These are phyloP conservation scores for Ophiostoma novo-ulmi DNA, from an alignment of 2,329 filamentous ascomycete genomes.

Conservation along the genomic window DNA sequence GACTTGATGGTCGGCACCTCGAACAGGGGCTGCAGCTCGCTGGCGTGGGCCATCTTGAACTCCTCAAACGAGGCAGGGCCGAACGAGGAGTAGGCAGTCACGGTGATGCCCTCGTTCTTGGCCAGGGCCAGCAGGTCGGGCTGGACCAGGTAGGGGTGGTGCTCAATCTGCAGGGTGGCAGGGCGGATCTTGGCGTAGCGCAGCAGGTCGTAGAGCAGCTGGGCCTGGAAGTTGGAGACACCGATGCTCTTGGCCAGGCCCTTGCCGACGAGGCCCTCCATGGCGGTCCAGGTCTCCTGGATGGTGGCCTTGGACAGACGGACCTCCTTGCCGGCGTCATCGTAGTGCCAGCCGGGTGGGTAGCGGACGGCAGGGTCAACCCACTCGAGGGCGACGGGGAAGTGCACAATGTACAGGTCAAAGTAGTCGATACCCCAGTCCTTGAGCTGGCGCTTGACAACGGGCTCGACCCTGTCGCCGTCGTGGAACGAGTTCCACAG, in stretches of 20 bases:
- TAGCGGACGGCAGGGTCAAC: constrained; percentile 74
- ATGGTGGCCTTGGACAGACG: constrained; percentile 63
- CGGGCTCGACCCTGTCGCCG: constrained; percentile 67
- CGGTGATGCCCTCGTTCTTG: constrained; percentile 62
- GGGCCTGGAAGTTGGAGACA: constrained; percentile 75
- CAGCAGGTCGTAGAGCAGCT: constrained; percentile 72
- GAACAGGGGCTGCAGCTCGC: constrained; percentile 57
- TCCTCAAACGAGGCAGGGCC: constrained; percentile 75
- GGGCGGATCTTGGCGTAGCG: constrained; percentile 70
- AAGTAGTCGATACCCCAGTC: constrained; percentile 88
- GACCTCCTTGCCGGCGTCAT: constrained; percentile 53
- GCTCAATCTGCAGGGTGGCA: constrained; percentile 75
- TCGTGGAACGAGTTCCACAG: constrained; percentile 93
- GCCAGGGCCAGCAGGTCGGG: constrained; percentile 63
- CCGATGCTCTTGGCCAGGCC: constrained; percentile 69
- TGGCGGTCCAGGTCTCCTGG: constrained; percentile 75
- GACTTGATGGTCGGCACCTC: constrained; percentile 58
- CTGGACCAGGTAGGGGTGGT: constrained; percentile 85
- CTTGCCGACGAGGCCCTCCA: constrained; percentile 68
- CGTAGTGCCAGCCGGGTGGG: constrained; percentile 71
- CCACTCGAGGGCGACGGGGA: constrained; percentile 80
- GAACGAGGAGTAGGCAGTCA: constrained; percentile 82
- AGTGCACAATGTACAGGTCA: constrained; percentile 85
- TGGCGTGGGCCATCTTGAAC: constrained; percentile 65
- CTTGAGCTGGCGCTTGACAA: constrained; percentile 68